Base-by-base conservation (phyloP, 2,329 filamentous ascomycete species). In the Cladophialophora yegresii region DNA sequence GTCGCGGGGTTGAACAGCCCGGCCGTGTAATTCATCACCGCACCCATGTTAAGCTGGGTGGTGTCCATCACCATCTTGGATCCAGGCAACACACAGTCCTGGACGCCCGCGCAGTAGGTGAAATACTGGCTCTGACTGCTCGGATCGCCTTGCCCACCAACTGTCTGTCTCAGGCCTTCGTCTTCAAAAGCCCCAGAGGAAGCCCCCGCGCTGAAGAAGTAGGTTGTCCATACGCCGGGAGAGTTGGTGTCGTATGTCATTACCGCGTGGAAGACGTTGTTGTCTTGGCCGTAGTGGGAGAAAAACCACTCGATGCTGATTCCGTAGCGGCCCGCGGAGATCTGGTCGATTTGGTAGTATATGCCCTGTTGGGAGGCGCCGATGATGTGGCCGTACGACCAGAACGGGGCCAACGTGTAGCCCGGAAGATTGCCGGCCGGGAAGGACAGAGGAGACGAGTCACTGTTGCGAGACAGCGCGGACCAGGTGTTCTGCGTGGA, bases 261-360 rank as follows among this genome's bases (percentile, higher is more conserved):
- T 16, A 66, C 58, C 36, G 59, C 59, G 49, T 66, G 63, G 45
- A 56, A 49, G 16, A 58, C 36, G 36, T 33, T 45, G 32, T 54
- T 59, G 63, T 63, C 55, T 10, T 49, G 16, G 13, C 36, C 36
- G 22, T 40, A 58, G 32, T 63, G 63, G 54, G 47, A 54, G 60
- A 62, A 62, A 40, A 57, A 66, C 59, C 59, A 66, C 45, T 66
- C 63, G 30, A 66, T 63, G 22, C 43, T 54, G 53, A 66, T 33
- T 16, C 61, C 59, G 49, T 66, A 66, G 3, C 60, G 63, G 13
- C 54, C 60, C 2, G 59, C 1, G 0, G 53, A 51, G 55, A 66
- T 66, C 16, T 13, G 16, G 60, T 66, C 63, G 10, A 66, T 56
- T 36, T 62, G 63, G 59, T 66, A 66, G 60, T 62, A 66, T 43